A percentile compares a stretch with the other conserved stretches of the same genome.
Evolutionary conservation across 148 eudicot genomes (phyloP).

Genomic region (Nyssa sinensis): DNA sequence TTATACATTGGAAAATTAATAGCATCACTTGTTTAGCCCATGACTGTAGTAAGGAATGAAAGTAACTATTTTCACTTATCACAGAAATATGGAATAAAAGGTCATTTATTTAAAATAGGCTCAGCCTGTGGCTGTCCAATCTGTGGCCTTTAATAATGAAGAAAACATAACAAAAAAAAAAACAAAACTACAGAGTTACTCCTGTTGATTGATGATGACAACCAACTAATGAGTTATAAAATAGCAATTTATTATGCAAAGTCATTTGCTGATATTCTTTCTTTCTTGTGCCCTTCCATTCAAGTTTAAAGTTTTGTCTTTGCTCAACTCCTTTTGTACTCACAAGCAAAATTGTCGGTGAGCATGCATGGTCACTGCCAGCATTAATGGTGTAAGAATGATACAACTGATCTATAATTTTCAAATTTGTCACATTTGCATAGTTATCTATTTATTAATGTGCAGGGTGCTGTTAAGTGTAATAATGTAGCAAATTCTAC

Average conservation of each 20-base stretch:
- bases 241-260: not conserved
- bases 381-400: not conserved
- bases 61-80: not conserved
- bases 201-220: not conserved
- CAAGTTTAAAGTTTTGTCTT: not conserved
- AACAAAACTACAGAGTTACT: too few relatives aligned
- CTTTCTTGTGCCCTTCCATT: too few relatives aligned
- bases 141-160: too few relatives aligned
- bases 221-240: not conserved
- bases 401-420: not conserved
- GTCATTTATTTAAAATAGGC: not conserved
- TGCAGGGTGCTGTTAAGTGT: constrained; percentile 86
- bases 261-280: too few relatives aligned
- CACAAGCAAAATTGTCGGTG: not conserved
- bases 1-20: not conserved
- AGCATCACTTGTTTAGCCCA: not conserved
- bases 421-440: not conserved
- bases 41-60: not conserved
- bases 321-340: not conserved
- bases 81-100: not conserved
- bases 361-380: not conserved
- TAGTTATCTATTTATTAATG: constrained; percentile 6
- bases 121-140: too few relatives aligned
- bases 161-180: too few relatives aligned
- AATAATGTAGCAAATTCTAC: constrained; percentile 61